Base-by-base conservation (phyloP, 2,329 filamentous ascomycete genomes). In the Thermothelomyces thermophilus region DNA sequence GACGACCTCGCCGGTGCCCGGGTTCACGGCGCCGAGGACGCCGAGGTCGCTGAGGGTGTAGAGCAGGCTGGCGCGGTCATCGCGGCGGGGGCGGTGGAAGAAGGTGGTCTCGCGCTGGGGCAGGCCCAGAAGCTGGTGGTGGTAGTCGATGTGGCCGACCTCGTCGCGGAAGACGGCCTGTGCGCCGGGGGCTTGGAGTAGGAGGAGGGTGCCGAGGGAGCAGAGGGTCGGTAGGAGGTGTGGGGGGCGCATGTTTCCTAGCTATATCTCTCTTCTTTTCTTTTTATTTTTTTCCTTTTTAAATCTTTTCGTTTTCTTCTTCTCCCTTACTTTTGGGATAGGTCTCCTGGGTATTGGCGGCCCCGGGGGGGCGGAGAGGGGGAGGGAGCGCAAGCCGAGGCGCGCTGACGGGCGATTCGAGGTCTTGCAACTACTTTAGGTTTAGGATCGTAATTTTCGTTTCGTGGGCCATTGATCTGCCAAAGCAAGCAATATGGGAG, bases 141-240 rank as follows among this genome's bases (percentile, higher is more conserved):
- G 91, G 72, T 90, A 97, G 70, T 98, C 93, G 66, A 94, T 80
- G 61, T 88, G 79, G 72, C 84, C 90, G 59, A 94, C 90, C 68
- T 98, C 91, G 65, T 98, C 93, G 59, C 80, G 76, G 72, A 90
- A 95, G 53, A 97, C 82, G 57, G 90, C 87, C 63, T 70, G 65
- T 45, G 79, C 66, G 60, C 22, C 46, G 68, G 61, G 19, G 47
- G 72, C 66, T 33, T 66, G 59, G 49, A 68, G 59, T 48, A 72
- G 63, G 39, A 67, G 50, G 41, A 62, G 51, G 37, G 56, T 44
- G 28, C 50, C 14, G 41, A 68, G 52, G 14, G 26, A 30, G 42
- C 63, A 53, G 41, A 58, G 44, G 30, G 54, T 28, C 3, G 35
- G 40, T 31, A 55, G 49, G 53, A 58, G 47, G 37, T 33, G 13